Percentiles rank a stretch among this genome's conserved stretches.
Conservation (phyloP, 2,329 filamentous ascomycete genomes). For the Arthrobotrys sphaeroides region DNA sequence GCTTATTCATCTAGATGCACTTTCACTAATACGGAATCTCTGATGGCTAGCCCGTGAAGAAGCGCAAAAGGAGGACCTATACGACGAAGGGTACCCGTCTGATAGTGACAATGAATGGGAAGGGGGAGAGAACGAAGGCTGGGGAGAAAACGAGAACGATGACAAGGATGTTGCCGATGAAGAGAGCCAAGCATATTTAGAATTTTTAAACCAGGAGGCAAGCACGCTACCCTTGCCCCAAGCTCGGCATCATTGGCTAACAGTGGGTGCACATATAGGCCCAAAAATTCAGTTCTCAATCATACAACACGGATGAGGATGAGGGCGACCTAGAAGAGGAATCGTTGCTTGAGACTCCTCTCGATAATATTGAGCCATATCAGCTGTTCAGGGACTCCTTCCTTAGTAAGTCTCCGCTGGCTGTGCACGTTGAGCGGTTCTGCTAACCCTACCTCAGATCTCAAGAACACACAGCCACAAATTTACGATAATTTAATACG, state of each 20-base stretch:
- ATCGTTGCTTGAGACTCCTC: conserved; percentile 87
- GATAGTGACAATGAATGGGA: conserved; percentile 78
- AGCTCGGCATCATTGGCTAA: background rate
- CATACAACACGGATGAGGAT: conserved; percentile 66
- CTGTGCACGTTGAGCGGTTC: background rate
- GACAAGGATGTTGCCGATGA: conserved; percentile 75
- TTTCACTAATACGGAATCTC: conserved; percentile 57
- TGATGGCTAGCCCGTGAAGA: conserved; percentile 79
- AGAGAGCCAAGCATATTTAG: conserved; percentile 91
- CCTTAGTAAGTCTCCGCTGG: conserved; percentile 71
- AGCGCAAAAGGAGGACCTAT: conserved; percentile 86
- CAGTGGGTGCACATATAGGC: conserved; percentile 68
- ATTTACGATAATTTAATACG: conserved; percentile 83
- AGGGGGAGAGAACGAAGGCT: conserved; percentile 74
- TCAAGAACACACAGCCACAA: conserved; percentile 90
- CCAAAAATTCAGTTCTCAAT: conserved; percentile 77
- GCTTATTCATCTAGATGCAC: background rate
- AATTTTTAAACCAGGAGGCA: conserved; percentile 74
- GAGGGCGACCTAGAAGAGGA: conserved; percentile 94
- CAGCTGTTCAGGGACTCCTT: conserved; percentile 84
- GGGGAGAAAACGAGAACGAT: conserved; percentile 77
- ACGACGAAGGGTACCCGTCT: conserved; percentile 68
- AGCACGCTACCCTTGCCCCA: background rate
- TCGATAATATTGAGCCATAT: conserved; percentile 96
- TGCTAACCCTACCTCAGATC: conserved; percentile 67